These are phyloP conservation scores for Peniophora sp. DNA, from an alignment of 1,284 basidiomycete genomes.

Conservation along the genomic window DNA sequence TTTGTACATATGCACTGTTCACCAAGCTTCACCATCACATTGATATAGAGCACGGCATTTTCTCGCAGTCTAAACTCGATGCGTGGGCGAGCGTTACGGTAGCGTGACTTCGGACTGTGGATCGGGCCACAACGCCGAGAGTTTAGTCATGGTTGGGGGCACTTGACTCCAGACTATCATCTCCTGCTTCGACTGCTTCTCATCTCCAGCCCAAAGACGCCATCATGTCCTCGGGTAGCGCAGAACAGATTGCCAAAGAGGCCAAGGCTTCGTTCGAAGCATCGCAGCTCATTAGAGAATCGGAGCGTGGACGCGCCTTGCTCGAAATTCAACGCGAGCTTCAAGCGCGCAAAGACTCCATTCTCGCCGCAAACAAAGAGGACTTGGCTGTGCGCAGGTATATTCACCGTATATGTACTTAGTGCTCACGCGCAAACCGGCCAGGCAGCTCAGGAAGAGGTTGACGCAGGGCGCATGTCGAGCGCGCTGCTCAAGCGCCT, in stretches of 20 bases:
- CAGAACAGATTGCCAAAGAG: conserved; percentile 53
- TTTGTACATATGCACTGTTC: too few relatives aligned
- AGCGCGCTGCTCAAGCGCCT: conserved; percentile 78
- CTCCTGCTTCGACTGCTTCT: too few relatives aligned
- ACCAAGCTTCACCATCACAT: too few relatives aligned
- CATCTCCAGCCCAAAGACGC: too few relatives aligned
- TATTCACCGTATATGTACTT: neutral
- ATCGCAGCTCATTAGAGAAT: conserved; percentile 70
- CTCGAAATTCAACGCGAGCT: conserved; percentile 64
- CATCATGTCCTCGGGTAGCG: conserved; percentile 2
- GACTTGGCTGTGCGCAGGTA: conserved; percentile 61
- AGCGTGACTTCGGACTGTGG: too few relatives aligned
- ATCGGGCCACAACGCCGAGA: too few relatives aligned
- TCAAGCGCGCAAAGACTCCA: conserved; percentile 51
- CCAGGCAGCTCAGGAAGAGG: conserved; percentile 72
- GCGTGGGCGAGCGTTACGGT: too few relatives aligned
- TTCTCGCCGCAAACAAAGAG: conserved; percentile 72
- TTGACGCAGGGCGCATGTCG: conserved; percentile 79
- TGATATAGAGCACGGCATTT: too few relatives aligned
- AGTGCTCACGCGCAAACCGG: neutral
- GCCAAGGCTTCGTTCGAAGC: conserved; percentile 81
- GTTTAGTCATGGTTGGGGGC: too few relatives aligned
- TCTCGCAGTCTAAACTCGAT: too few relatives aligned
- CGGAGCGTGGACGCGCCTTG: conserved; percentile 68
- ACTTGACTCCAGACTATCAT: too few relatives aligned